Evolutionary conservation across 768 basidiomycete species (phyloP).

Genomic region (Rhizopogon salebrosus): DNA sequence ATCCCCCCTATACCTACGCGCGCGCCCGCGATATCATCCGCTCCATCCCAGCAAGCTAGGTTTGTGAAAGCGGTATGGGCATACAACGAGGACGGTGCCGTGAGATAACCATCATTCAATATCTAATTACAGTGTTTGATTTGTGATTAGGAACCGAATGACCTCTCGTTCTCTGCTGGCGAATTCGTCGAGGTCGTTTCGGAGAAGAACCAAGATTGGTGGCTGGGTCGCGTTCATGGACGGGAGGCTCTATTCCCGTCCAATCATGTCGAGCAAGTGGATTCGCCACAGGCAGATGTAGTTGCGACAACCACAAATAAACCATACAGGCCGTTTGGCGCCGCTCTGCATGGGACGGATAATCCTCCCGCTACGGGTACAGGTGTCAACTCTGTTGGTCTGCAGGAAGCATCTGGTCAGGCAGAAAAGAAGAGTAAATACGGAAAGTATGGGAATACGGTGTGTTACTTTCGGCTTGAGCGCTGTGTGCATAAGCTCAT

Average conservation of each 20-base stretch:
- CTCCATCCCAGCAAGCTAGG: slow-evolving; percentile 3
- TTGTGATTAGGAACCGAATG: slow-evolving; percentile 61
- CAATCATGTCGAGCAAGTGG: slow-evolving; percentile 62
- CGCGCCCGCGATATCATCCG: neutral
- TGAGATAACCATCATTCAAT: slow-evolving; percentile 19
- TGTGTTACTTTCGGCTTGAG: slow-evolving; percentile 17
- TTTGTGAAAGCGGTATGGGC: slow-evolving; percentile 49
- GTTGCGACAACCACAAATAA: neutral
- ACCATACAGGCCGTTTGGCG: slow-evolving; percentile 34
- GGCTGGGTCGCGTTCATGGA: slow-evolving; percentile 64
- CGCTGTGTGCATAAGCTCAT: slow-evolving; percentile 5
- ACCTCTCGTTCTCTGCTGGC: slow-evolving; percentile 71
- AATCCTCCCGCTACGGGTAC: slow-evolving; percentile 22
- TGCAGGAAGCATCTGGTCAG: slow-evolving; percentile 23
- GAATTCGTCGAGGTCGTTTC: slow-evolving; percentile 75
- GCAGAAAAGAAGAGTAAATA: slow-evolving; percentile 53
- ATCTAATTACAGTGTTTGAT: slow-evolving; percentile 4
- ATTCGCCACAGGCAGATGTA: slow-evolving; percentile 1
- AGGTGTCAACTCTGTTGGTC: slow-evolving; percentile 25
- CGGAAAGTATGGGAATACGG: slow-evolving; percentile 54
- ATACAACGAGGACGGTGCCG: slow-evolving; percentile 57
- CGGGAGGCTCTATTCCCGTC: slow-evolving; percentile 75
- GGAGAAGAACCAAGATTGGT: slow-evolving; percentile 86
- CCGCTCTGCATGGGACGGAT: slow-evolving; percentile 29
- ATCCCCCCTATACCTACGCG: slow-evolving; percentile 10